Base-by-base conservation (phyloP, 2,329 filamentous ascomycete species). In the Aspergillus ibericus region DNA sequence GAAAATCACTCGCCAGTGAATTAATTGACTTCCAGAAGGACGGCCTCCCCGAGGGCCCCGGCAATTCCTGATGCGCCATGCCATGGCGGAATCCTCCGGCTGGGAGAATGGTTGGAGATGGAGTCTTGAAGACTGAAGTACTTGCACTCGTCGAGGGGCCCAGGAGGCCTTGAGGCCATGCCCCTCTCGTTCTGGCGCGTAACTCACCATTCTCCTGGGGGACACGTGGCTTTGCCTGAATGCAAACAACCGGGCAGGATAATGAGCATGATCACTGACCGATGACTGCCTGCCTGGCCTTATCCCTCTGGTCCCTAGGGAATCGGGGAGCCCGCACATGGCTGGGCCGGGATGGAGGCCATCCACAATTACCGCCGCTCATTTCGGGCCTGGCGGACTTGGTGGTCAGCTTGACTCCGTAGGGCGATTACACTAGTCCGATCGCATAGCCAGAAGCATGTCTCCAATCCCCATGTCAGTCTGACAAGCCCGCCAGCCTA, bases 161-260 rank as follows among this genome's bases (percentile, higher is more conserved):
- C 22, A 15, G 35, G 22, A 25, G 22, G 22, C 22, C 22, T 3
- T 25, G 5, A 25, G 22, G 22, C 46, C 25, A 40, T 58, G 49
- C 16, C 60, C 34, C 56, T 56, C 52, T 58, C 29, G 38, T 59
- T 59, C 59, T 57, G 62, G 63, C 63, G 65, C 60, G 62, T 66
- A 64, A 56, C 47, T 29, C 48, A 32, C 52, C 58, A 56, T 35
- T 53, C 50, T 32, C 15, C 47, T 54, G 52, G 38, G 38, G 47
- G 52, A 64, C 65, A 66, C 63, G 65, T 66, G 65, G 63, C 49
- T 56, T 29, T 16, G 55, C 54, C 62, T 58, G 58, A 54, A 63
- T 61, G 58, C 58, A 64, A 40, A 59, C 40, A 48, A 34, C 58
- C 58, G 59, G 59, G 53, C 27, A 56, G 55, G 58, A 58, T 59